These are phyloP conservation scores for Coemansia sp. DNA, from an alignment of 192 early-diverging fungal species.

Conservation along the genomic window DNA sequence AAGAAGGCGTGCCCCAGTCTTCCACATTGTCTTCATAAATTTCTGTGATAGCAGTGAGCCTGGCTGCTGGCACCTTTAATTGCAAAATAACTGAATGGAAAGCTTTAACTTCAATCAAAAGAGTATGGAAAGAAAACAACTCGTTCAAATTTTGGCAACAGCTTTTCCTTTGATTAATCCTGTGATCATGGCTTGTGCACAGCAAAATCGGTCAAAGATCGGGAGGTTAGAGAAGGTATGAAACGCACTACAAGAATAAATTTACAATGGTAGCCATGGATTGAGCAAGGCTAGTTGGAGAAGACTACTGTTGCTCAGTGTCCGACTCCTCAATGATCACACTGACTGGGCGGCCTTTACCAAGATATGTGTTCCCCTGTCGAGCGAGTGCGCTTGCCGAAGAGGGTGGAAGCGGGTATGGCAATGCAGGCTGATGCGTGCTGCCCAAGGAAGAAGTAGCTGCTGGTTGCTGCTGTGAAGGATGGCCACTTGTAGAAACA, in stretches of 20 bases:
- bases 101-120: too few species aligned
- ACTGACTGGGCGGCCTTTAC: constrained; percentile 33
- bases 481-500: neutral
- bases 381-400: constrained; percentile 1
- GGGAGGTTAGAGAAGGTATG: too few species aligned
- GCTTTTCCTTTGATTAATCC: too few species aligned
- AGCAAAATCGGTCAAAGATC: too few species aligned
- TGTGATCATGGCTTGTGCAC: too few species aligned
- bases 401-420: neutral
- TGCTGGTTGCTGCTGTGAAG: neutral
- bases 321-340: constrained; percentile 49
- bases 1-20: neutral
- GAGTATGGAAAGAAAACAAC: too few species aligned
- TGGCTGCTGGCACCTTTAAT: too few species aligned
- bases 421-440: neutral
- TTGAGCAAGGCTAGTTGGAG: neutral
- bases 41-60: too few species aligned
- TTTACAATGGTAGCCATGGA: neutral
- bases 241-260: neutral
- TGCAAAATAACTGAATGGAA: too few species aligned
- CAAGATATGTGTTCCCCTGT: constrained; percentile 12
- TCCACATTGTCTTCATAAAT: neutral
- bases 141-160: too few species aligned
- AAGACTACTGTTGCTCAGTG: constrained; percentile 9
- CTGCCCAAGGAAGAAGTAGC: neutral